These are phyloP conservation scores for Suaeda aralocaspica DNA, from an alignment of 148 eudicot species.

Conservation along the genomic window DNA sequence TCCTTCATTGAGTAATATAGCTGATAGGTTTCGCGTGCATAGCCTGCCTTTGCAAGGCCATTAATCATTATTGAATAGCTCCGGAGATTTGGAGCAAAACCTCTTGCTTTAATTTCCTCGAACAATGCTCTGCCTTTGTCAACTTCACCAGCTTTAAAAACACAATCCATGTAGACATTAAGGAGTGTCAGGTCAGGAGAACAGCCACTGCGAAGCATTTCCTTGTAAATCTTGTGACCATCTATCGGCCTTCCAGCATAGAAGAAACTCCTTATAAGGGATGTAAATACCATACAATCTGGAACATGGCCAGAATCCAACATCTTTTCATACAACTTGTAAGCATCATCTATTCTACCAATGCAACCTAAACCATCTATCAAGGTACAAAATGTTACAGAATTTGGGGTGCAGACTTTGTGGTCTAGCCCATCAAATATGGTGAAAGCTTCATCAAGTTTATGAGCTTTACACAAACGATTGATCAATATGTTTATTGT, in stretches of 20 bases:
- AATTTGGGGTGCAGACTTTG: slow-evolving; percentile 68
- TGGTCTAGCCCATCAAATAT: slow-evolving; percentile 72
- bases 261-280: slow-evolving; percentile 79
- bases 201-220: slow-evolving; percentile 71
- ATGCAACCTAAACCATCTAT: slow-evolving; percentile 85
- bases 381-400: slow-evolving; percentile 68
- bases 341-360: slow-evolving; percentile 86
- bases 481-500: slow-evolving; percentile 92
- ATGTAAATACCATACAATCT: slow-evolving; percentile 69
- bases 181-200: slow-evolving; percentile 73
- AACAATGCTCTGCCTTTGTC: slow-evolving; percentile 78
- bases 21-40: slow-evolving; percentile 75
- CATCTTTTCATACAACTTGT: slow-evolving; percentile 75
- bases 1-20: slow-evolving; percentile 81
- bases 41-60: slow-evolving; percentile 83
- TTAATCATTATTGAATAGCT: slow-evolving; percentile 88
- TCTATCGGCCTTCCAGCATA: slow-evolving; percentile 61
- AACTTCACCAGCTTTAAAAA: slow-evolving; percentile 80
- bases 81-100: slow-evolving; percentile 68
- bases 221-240: slow-evolving; percentile 91
- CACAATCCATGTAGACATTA: slow-evolving; percentile 91
- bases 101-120: slow-evolving; percentile 67
- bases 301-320: slow-evolving; percentile 62
- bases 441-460: slow-evolving; percentile 69
- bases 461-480: slow-evolving; percentile 65